These are phyloP conservation scores for Mycena kentingensis DNA, from an alignment of 768 basidiomycete species.

Conservation along the genomic window DNA sequence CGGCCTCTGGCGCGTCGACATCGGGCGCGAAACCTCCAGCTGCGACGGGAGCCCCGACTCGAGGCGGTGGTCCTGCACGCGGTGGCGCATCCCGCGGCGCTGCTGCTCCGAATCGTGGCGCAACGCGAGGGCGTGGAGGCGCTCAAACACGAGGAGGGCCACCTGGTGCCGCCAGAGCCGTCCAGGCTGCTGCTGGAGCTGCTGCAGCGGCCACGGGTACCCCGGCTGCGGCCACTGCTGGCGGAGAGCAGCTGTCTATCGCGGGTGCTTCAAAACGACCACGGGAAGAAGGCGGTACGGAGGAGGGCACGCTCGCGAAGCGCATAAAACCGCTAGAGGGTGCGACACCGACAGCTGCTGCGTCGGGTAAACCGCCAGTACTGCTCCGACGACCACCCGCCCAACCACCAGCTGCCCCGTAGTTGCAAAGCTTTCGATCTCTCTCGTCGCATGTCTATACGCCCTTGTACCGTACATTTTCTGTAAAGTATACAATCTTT, in stretches of 20 bases:
- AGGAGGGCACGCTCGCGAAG: slow-evolving; percentile 65
- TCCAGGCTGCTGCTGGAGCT: slow-evolving; percentile 26
- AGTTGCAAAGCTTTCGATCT: neutral
- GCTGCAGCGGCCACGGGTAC: slow-evolving; percentile 28
- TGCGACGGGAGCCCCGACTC: slow-evolving; percentile 22
- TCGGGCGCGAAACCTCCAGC: slow-evolving; percentile 9
- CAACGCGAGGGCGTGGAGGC: slow-evolving; percentile 35
- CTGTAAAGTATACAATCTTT: too few relatives aligned
- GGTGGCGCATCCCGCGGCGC: slow-evolving; percentile 23
- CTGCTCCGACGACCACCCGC: slow-evolving; percentile 33
- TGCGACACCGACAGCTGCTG: slow-evolving; percentile 41
- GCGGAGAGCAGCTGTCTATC: slow-evolving; percentile 49
- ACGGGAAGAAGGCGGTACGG: slow-evolving; percentile 54
- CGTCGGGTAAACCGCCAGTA: slow-evolving; percentile 36
- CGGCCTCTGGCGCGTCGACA: slow-evolving; percentile 22
- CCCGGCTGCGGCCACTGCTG: slow-evolving; percentile 34
- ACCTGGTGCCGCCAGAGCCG: neutral
- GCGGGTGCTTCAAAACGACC: slow-evolving; percentile 71
- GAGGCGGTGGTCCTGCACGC: slow-evolving; percentile 26
- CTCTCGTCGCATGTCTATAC: neutral
- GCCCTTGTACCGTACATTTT: neutral
- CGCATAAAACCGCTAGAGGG: slow-evolving; percentile 69
- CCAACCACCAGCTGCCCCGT: slow-evolving; percentile 3
- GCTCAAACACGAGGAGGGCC: slow-evolving; percentile 37
- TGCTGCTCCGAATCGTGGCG: slow-evolving; percentile 32